phyloP scores from a whole-genome alignment of 768 basidiomycete genomes.

The Neoboletus brunneissimus region DNA sequence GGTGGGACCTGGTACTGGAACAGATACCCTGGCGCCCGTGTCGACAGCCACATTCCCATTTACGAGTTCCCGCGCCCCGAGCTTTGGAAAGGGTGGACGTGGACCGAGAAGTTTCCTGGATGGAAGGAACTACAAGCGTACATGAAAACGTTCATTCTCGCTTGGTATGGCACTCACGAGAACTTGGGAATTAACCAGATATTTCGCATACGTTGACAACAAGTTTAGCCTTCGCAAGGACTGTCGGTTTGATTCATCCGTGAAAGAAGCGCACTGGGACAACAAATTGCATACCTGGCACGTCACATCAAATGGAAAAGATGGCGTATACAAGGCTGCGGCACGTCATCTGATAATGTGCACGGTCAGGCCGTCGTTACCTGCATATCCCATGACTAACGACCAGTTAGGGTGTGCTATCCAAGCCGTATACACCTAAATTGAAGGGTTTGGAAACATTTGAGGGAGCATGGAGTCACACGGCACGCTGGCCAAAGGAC shows the following conservation, averaged over 20 bases:
- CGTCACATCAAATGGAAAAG: slow-evolving; percentile 2
- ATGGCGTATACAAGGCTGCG: slow-evolving; percentile 8
- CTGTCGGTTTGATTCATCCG: slow-evolving; percentile 10
- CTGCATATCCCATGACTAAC: neutral
- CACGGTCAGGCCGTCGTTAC: slow-evolving; percentile 1
- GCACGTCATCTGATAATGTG: slow-evolving; percentile 15
- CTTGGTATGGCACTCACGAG: neutral
- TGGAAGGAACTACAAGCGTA: slow-evolving; percentile 12
- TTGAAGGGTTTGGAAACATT: slow-evolving; percentile 13
- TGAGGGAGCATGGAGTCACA: slow-evolving; percentile 10
- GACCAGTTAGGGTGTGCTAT: neutral
- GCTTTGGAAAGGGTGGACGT: slow-evolving; percentile 13
- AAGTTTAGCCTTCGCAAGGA: slow-evolving; percentile 16
- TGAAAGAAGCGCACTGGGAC: slow-evolving; percentile 14
- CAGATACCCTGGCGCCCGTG: slow-evolving; percentile 12
- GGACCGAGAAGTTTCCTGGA: slow-evolving; percentile 14
- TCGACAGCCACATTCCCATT: slow-evolving; percentile 8
- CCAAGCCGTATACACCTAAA: slow-evolving; percentile 10
- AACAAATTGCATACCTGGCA: slow-evolving; percentile 7
- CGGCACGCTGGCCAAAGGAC: slow-evolving; percentile 12
- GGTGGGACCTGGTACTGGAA: slow-evolving; percentile 20
- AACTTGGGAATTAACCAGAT: neutral
- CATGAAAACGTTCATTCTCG: neutral
- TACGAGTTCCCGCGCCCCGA: slow-evolving; percentile 12
- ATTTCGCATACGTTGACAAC: slow-evolving; percentile 12